These are phyloP conservation scores for Pyrus communis DNA, from an alignment of 306 rosid species.

Conservation along the genomic window DNA sequence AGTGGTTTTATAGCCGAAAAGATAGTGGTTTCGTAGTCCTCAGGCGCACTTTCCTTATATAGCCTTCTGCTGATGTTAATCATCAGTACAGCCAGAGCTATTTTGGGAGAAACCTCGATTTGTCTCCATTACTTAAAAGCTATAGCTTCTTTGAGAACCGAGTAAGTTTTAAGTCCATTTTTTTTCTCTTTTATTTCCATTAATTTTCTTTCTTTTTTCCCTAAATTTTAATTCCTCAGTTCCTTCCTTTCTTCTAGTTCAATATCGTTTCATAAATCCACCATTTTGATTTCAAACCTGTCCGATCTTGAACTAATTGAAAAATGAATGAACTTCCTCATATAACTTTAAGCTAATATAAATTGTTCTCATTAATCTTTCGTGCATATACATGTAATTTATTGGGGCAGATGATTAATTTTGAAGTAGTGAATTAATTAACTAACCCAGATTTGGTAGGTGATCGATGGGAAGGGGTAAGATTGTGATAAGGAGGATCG, in stretches of 20 bases:
- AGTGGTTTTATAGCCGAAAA: slow-evolving; percentile 12
- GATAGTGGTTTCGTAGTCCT: slow-evolving; percentile 26
- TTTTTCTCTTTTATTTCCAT: background rate
- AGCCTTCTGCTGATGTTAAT: slow-evolving; percentile 41
- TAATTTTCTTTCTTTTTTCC: background rate
- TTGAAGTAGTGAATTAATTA: background rate
- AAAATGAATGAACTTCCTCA: background rate
- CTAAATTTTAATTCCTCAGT: background rate
- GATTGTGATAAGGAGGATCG: slow-evolving; percentile 93
- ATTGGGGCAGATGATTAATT: background rate
- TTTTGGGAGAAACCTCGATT: slow-evolving; percentile 21
- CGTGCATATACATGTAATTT: background rate
- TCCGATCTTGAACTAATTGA: slow-evolving; percentile 2
- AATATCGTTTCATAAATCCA: background rate
- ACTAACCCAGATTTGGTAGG: background rate
- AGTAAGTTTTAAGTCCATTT: slow-evolving; percentile 21
- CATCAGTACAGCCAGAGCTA: slow-evolving; percentile 25
- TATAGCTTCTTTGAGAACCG: slow-evolving; percentile 5
- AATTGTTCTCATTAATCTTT: background rate
- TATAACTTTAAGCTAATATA: background rate
- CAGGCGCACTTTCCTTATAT: slow-evolving; percentile 61
- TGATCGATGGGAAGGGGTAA: slow-evolving; percentile 82
- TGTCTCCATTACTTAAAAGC: slow-evolving; percentile 41
- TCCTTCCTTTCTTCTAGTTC: background rate
- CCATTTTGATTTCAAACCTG: background rate